Percentiles rank a stretch among this genome's conserved stretches.
Evolutionary conservation across 106 monocot species (phyloP).

Genomic region (Dioscorea alata): DNA sequence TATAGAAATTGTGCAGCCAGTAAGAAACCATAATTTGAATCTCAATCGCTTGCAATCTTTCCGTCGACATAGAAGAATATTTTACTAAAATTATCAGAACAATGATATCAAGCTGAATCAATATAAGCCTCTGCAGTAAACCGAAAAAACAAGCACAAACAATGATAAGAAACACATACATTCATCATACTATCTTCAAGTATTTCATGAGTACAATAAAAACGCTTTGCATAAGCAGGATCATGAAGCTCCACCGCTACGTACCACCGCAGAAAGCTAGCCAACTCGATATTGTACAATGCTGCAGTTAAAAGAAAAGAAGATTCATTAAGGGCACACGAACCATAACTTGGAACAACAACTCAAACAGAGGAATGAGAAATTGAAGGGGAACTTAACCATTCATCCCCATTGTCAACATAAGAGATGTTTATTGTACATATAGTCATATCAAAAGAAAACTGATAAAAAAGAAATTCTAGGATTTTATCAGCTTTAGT

Average conservation of each 20-base stretch:
- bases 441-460: background rate
- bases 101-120: too few relatives aligned
- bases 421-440: background rate
- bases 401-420: background rate
- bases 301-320: conserved; percentile 35
- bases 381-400: background rate
- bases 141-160: too few relatives aligned
- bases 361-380: background rate
- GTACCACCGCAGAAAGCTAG: conserved; percentile 97
- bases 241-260: conserved; percentile 89
- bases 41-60: too few relatives aligned
- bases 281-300: conserved; percentile 89
- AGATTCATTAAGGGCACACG: too few relatives aligned
- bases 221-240: conserved; percentile 84
- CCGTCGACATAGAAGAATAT: too few relatives aligned
- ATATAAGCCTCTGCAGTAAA: too few relatives aligned
- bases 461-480: background rate
- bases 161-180: conserved; percentile 29
- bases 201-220: conserved; percentile 80
- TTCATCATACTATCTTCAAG: conserved; percentile 77
- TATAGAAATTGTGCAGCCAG: too few relatives aligned
- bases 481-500: background rate
- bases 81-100: too few relatives aligned
- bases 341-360: background rate
- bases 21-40: too few relatives aligned